Evolutionary conservation across 2,329 filamentous ascomycete genomes (phyloP), one percentile per base, ranked within the genome.

Genomic region (Microdochium bolleyi): DNA sequence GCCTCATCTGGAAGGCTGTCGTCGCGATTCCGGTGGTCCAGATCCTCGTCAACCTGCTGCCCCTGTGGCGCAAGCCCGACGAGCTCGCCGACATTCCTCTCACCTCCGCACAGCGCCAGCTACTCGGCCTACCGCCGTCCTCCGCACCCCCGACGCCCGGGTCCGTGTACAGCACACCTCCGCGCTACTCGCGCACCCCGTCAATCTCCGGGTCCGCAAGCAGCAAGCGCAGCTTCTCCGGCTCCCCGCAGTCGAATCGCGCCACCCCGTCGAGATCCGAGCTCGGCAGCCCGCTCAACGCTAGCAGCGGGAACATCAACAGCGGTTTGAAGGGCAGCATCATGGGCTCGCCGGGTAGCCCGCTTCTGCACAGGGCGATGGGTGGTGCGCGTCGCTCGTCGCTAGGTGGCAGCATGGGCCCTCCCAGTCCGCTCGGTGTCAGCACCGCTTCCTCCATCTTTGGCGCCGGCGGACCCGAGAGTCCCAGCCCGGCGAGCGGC

Each of bases 31-130:
- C 86, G 2, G 59, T 87, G 49, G 68, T 86, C 62, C 95, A 95
- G 69, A 87, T 95, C 51, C 65, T 74, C 56, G 62, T 85, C 52
- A 88, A 90, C 37, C 73, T 89, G 53, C 74, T 83, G 48, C 94
- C 92, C 2, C 78, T 96, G 13, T 70, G 90, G 62, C 81, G 85
- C 57, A 77, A 79, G 46, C 78, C 77, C 60, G 94, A 97, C 68
- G 80, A 91, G 57, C 79, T 96, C 57, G 76, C 84, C 68, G 94
- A 99, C 67, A 95, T 99, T 50, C 84, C 92, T 56, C 80, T 99
- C 59, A 96, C 92, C 1, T 85, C 89, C n/a, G 84, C 85, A 13
- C 94, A 97, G 73, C 87, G 92, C 56, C 79, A 85, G 57, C 80
- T 96, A 14, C 82, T 99, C 51, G 92, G 91, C 49, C 82, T 99